These are phyloP conservation scores for Epichloe elymi DNA, from an alignment of 2,329 filamentous ascomycete species.

Conservation along the genomic window DNA sequence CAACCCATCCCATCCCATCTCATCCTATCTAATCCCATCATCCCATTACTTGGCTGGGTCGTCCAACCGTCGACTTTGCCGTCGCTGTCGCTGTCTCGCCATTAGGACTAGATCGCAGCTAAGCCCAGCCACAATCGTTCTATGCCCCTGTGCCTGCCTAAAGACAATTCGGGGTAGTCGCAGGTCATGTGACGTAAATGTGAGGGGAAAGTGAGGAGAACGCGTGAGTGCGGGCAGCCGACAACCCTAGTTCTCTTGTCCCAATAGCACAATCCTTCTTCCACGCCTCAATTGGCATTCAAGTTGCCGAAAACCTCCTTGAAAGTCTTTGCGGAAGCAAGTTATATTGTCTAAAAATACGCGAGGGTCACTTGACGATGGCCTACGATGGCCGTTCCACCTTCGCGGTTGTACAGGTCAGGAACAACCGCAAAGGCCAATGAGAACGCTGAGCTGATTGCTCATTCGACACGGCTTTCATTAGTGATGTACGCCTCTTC, in stretches of 20 bases:
- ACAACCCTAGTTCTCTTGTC: neutral
- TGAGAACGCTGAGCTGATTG: neutral
- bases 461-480: too few species aligned
- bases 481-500: neutral
- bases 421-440: neutral
- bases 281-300: neutral
- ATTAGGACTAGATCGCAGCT: neutral
- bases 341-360: neutral
- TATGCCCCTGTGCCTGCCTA: neutral
- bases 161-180: constrained; percentile 9
- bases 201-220: constrained; percentile 18
- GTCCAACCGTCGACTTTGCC: neutral
- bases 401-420: neutral
- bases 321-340: neutral
- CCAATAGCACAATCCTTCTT: neutral
- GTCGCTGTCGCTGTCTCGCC: neutral
- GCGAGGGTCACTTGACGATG: neutral
- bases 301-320: too few species aligned
- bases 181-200: constrained; percentile 18
- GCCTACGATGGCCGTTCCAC: neutral
- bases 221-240: neutral
- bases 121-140: neutral
- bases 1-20: neutral
- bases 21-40: neutral
- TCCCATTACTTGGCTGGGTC: neutral